Conservation (phyloP, 2,329 filamentous ascomycete species). For the Arthrobotrys conoides region DNA sequence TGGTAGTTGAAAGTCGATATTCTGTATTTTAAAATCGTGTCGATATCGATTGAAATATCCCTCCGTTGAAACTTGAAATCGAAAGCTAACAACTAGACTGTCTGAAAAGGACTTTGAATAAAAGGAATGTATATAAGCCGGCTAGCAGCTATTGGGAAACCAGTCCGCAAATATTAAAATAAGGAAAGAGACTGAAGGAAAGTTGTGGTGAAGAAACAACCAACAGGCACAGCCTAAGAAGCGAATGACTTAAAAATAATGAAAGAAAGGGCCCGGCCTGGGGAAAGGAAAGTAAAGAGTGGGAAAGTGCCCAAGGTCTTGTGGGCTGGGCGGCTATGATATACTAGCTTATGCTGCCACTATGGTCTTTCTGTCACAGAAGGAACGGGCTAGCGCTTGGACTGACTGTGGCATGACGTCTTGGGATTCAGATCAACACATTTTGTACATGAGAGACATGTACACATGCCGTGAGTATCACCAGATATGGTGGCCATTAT, state of each 20-base stretch:
- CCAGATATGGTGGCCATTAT: constrained; percentile 32
- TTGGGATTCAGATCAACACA: constrained; percentile 16
- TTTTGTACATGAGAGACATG: constrained; percentile 18
- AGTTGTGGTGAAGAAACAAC: constrained; percentile 52
- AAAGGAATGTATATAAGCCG: constrained; percentile 43
- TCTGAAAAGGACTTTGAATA: constrained; percentile 23
- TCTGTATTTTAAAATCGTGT: background rate
- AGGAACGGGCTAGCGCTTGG: constrained; percentile 45
- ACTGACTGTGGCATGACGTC: constrained; percentile 47
- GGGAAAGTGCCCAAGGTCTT: constrained; percentile 20
- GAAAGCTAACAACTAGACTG: no score
- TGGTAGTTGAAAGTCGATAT: constrained; percentile 6
- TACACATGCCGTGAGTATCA: constrained; percentile 23
- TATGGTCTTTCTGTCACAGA: constrained; percentile 29
- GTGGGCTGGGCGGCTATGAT: constrained; percentile 52
- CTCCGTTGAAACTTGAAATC: constrained; percentile 1
- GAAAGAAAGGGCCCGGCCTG: constrained; percentile 52
- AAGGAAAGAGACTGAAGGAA: constrained; percentile 42
- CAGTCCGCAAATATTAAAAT: constrained; percentile 46
- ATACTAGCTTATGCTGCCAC: constrained; percentile 43
- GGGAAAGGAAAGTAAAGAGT: constrained; percentile 36
- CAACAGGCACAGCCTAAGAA: constrained; percentile 57
- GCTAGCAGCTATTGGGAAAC: constrained; percentile 46
- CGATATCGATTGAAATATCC: constrained; percentile 28
- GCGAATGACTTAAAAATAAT: constrained; percentile 37